Evolutionary conservation across 192 early-diverging fungal genomes (phyloP).

Genomic region (Backusella parvicylindrica): DNA sequence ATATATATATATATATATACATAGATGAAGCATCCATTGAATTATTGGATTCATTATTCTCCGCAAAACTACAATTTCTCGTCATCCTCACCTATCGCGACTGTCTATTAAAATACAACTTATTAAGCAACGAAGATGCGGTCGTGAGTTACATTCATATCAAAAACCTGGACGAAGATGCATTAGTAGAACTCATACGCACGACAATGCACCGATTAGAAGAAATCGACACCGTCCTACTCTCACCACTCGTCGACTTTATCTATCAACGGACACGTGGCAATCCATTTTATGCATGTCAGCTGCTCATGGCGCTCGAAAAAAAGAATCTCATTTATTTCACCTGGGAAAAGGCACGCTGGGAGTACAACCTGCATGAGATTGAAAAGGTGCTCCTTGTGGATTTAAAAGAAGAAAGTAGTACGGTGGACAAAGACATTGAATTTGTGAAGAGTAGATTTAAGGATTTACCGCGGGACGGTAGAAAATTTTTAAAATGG

Average conservation of each 20-base stretch:
- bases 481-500: constrained; percentile 31
- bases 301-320: constrained; percentile 23
- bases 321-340: constrained; percentile 29
- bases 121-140: constrained; percentile 19
- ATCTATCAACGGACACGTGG: constrained; percentile 16
- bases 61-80: constrained; percentile 16
- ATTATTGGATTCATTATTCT: constrained; percentile 22
- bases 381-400: constrained; percentile 14
- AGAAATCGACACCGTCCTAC: constrained; percentile 14
- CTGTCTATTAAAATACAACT: neutral
- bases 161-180: constrained; percentile 19
- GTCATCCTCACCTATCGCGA: constrained; percentile 25
- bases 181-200: constrained; percentile 24
- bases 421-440: constrained; percentile 12
- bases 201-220: constrained; percentile 25
- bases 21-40: constrained; percentile 35
- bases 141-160: constrained; percentile 22
- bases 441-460: constrained; percentile 25
- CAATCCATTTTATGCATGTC: constrained; percentile 32
- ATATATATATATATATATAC: too few relatives aligned
- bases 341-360: constrained; percentile 25
- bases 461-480: constrained; percentile 25
- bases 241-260: constrained; percentile 30
- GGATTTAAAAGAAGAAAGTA: neutral
- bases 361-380: constrained; percentile 33